Evolutionary conservation across 331 rosid species (phyloP), one percentile per base, ranked within the genome.

Genomic region (Acacia concinna): DNA sequence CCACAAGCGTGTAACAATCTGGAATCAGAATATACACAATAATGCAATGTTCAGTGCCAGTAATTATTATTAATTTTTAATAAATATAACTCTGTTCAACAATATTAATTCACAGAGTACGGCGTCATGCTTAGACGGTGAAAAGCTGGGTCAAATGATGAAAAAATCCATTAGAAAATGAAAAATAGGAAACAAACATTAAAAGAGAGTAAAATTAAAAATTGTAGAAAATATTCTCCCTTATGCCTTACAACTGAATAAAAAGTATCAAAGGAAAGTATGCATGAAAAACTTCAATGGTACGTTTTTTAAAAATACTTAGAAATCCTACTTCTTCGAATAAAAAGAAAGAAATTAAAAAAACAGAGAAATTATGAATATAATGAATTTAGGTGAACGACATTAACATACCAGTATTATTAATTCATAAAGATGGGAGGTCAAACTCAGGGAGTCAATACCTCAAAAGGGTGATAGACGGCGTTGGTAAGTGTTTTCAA

Each of bases 1-100:
- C 64, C 28, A 1, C 49, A 71, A 71, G 51, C 51, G 64, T 23
- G 82, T 65, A 74, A 64, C 38, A 49, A 73, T 64, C 79, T 80
- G 79, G 74, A 73, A 73, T 65, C 25, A 28, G 59, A 64, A 37
- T 38, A 73, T 52, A 57, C 40, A 40, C 35, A 37, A 47, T 7
- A 47, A 69, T 49, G 28, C 3, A 60, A 28, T 12, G 37, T 20
- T 63, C 51, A 79, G 23, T 0, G 32, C 31, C 62, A 56, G 17
- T 3, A 0, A 23, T 56, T 56, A 56, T 56, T 52, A 54, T 6
- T 54, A n/a, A 54, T 54, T 54, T 23, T 2, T 3, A 56, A 23
- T 56, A 23, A 56, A 23, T n/a, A 52, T 1, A 18, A 6, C 9
- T 5, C 23, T 49, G 56, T 0, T 49, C 9, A 0, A 15, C 2